A percentile compares a stretch with the other conserved stretches of the same genome.
Conservation (phyloP, 1,284 basidiomycete genomes). For the Cerrena zonata region DNA sequence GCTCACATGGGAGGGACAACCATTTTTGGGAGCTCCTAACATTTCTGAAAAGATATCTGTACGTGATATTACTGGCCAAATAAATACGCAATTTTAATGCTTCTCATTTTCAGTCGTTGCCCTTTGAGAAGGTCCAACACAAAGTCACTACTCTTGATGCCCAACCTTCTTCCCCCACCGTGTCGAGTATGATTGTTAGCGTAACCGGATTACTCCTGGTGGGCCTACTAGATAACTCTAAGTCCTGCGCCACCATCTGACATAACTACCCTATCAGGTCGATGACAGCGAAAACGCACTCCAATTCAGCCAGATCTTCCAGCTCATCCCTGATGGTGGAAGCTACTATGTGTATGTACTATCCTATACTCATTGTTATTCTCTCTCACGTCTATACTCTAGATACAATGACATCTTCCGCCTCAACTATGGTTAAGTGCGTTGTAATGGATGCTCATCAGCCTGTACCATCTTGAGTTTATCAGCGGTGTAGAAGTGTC, state of each 20-base stretch:
- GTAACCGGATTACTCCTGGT: slow-evolving; percentile 84
- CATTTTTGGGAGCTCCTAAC: slow-evolving; percentile 49
- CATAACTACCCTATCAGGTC: slow-evolving; percentile 60
- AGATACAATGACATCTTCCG: slow-evolving; percentile 88
- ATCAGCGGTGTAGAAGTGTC: too few relatives aligned
- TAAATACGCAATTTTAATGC: neutral
- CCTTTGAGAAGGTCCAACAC: slow-evolving; percentile 81
- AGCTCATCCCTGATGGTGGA: slow-evolving; percentile 72
- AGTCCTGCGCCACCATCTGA: too few relatives aligned
- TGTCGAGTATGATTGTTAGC: slow-evolving; percentile 74
- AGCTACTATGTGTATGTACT: slow-evolving; percentile 80
- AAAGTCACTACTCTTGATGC: slow-evolving; percentile 81
- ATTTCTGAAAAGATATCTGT: slow-evolving; percentile 85
- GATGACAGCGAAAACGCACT: slow-evolving; percentile 77
- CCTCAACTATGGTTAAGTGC: slow-evolving; percentile 55
- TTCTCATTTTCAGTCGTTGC: slow-evolving; percentile 52
- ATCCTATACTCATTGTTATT: slow-evolving; percentile 2
- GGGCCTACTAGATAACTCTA: too few relatives aligned
- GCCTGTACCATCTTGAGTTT: too few relatives aligned
- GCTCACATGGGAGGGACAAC: slow-evolving; percentile 80
- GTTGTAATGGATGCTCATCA: too few relatives aligned
- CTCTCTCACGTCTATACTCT: slow-evolving; percentile 4
- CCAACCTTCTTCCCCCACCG: slow-evolving; percentile 71
- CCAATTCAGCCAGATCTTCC: slow-evolving; percentile 88
- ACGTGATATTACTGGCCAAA: too few relatives aligned